These are phyloP conservation scores for Prillingera fragicola DNA, from an alignment of 1,284 basidiomycete species.

Conservation along the genomic window DNA sequence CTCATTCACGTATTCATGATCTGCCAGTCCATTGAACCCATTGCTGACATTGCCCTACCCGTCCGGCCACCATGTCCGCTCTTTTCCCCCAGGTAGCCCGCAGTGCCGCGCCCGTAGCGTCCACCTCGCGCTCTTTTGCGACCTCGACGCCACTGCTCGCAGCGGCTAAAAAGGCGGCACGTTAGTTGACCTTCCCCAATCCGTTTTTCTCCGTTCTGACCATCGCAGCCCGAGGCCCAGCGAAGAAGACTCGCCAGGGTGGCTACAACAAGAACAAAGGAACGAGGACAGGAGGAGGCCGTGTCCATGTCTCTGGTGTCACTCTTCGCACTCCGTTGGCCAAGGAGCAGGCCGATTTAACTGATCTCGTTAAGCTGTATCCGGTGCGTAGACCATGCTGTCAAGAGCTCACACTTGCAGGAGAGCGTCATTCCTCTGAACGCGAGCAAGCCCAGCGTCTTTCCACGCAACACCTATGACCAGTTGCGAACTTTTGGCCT, in stretches of 20 bases:
- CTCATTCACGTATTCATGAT: too few species aligned
- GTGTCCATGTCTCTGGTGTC: slow-evolving; percentile 14
- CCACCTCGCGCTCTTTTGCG: slow-evolving; percentile 17
- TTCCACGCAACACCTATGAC: slow-evolving; percentile 28
- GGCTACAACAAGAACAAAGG: slow-evolving; percentile 7
- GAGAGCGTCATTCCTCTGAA: slow-evolving; percentile 22
- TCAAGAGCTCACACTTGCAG: slow-evolving; percentile 12
- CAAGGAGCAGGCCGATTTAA: slow-evolving; percentile 24
- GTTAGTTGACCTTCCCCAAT: background rate
- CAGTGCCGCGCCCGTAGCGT: slow-evolving; percentile 5
- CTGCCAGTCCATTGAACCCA: background rate
- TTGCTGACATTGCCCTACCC: too few species aligned
- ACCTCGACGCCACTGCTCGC: slow-evolving; percentile 15
- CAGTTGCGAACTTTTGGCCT: slow-evolving; percentile 38
- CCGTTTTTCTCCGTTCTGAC: background rate
- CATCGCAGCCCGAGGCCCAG: background rate
- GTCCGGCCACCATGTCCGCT: slow-evolving; percentile 11
- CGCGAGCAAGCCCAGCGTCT: slow-evolving; percentile 33
- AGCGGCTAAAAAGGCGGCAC: slow-evolving; percentile 9
- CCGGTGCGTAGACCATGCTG: slow-evolving; percentile 23
- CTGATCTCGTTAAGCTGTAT: slow-evolving; percentile 28
- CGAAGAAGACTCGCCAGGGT: background rate
- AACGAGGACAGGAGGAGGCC: background rate
- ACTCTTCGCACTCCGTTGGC: slow-evolving; percentile 26
- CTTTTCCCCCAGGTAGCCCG: slow-evolving; percentile 10